Evolutionary conservation across 352 stramenopile genomes (phyloP).

Genomic region (Phytophthora melonis): DNA sequence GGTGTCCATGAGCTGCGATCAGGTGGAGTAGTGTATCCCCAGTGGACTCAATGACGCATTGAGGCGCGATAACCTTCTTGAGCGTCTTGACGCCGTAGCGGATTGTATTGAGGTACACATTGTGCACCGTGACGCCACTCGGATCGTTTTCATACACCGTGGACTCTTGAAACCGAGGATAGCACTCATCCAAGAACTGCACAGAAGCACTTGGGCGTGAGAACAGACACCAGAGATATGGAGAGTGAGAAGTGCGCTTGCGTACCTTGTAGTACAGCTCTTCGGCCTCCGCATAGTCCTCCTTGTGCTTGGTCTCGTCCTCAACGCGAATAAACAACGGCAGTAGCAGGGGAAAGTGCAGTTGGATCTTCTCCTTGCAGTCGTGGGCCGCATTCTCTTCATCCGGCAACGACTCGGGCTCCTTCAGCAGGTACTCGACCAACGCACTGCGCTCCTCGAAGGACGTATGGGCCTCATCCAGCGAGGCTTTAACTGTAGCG

Average conservation of each 20-base stretch:
- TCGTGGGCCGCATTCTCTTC: conserved; percentile 46
- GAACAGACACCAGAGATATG: not conserved
- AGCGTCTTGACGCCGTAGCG: conserved; percentile 43
- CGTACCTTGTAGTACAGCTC: conserved; percentile 50
- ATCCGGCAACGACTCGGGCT: conserved; percentile 48
- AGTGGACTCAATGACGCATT: conserved; percentile 58
- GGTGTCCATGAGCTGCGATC: conserved; percentile 46
- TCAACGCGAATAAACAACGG: conserved; percentile 49
- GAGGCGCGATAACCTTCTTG: conserved; percentile 47
- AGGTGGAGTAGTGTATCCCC: conserved; percentile 62
- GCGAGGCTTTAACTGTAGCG: conserved; percentile 28
- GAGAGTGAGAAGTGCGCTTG: not conserved
- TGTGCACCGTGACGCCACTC: conserved; percentile 52
- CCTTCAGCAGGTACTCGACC: conserved; percentile 46
- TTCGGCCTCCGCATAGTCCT: conserved; percentile 47
- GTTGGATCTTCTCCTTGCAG: conserved; percentile 52
- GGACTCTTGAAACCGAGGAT: conserved; percentile 40
- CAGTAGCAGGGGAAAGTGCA: conserved; percentile 46
- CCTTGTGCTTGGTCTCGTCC: conserved; percentile 45
- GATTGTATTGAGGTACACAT: conserved; percentile 51
- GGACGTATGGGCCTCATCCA: conserved; percentile 34
- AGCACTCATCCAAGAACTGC: conserved; percentile 49
- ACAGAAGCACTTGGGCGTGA: not conserved
- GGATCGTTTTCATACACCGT: conserved; percentile 48
- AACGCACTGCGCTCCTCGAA: conserved; percentile 44